Base-by-base conservation (phyloP, 805 yeast genomes). In the Starmera caribaea region DNA sequence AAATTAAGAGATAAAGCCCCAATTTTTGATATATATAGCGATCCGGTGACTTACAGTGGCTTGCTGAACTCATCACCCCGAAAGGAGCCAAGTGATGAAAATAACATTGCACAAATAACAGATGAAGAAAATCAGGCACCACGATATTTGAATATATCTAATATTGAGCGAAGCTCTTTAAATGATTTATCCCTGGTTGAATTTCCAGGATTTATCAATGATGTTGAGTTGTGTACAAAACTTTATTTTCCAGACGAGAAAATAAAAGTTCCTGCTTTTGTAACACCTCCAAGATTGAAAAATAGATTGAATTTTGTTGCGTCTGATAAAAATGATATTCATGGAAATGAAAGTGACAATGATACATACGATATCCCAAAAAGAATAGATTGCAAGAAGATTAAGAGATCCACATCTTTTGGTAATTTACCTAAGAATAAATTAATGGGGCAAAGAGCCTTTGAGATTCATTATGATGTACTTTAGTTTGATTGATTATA, bases 201-300 rank as follows among this genome's bases (percentile, higher is more conserved):
- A 10, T 42, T 26, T 32, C 42, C 45, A 8, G 57, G 55, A 2
- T 45, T 35, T 30, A 38, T 48, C 46, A 46, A 27, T 47, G 43
- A 29, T 41, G 17, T 14, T 11, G 14, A 21, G 30, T 17, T 16
- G 29, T 11, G 26, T 28, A 16, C 5, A 35, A 21, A 37, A 13
- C 16, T 11, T 4, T 35, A 26, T 12, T 46, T 41, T 14, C 40
- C 40, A 24, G 41, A 43, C 12, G 39, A 47, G 3, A 30, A 31
- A 3, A 32, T 33, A 6, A 36, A 27, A 7, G 45, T 54, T 7
- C 57, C 57, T 8, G 39, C 45, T 5, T 54, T 38, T 38, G 44
- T 54, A 3, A 54, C 58, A 4, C 58, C 58, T 3, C 57, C 58
- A 37, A 47, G 57, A 41, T 21, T 21, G 8, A 32, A 30, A 2